Conservation (phyloP, 202 grass and related monocot genomes). For the Schoenoplectus tabernaemontani region DNA sequence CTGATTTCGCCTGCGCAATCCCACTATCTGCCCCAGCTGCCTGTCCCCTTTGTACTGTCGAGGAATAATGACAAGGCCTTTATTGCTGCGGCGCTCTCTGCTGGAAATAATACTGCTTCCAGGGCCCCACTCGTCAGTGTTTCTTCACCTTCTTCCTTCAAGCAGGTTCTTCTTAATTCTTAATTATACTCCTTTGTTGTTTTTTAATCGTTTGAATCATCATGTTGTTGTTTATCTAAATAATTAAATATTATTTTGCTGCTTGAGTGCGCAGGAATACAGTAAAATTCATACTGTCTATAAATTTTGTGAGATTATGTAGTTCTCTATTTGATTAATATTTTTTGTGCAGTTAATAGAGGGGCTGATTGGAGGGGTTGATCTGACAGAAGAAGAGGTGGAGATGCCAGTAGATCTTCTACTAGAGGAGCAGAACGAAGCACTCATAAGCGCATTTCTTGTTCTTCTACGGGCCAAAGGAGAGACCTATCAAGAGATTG, state of each 20-base stretch:
- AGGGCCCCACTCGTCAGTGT: constrained; percentile 1
- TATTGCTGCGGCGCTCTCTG: background rate
- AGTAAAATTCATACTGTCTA: background rate
- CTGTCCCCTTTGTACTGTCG: background rate
- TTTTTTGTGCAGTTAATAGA: constrained; percentile 53
- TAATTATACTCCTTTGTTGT: background rate
- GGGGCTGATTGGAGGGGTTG: constrained; percentile 43
- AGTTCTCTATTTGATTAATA: background rate
- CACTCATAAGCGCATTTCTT: constrained; percentile 85
- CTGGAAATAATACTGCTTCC: background rate
- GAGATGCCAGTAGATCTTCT: constrained; percentile 59
- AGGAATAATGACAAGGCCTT: background rate
- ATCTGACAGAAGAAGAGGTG: constrained; percentile 83
- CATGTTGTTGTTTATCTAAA: background rate
- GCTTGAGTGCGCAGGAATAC: background rate
- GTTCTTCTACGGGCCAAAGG: constrained; percentile 92
- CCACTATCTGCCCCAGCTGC: background rate
- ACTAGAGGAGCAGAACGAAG: constrained; percentile 52
- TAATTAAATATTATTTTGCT: too few relatives aligned
- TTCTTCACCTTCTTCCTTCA: constrained; percentile 12
- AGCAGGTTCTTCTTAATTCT: background rate
- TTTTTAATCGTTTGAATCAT: background rate
- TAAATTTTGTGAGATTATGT: background rate
- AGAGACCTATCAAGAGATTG: constrained; percentile 95
- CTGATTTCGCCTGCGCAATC: background rate